Evolutionary conservation across 2,329 filamentous ascomycete genomes (phyloP).

Genomic region (Fusarium cyanostomum): DNA sequence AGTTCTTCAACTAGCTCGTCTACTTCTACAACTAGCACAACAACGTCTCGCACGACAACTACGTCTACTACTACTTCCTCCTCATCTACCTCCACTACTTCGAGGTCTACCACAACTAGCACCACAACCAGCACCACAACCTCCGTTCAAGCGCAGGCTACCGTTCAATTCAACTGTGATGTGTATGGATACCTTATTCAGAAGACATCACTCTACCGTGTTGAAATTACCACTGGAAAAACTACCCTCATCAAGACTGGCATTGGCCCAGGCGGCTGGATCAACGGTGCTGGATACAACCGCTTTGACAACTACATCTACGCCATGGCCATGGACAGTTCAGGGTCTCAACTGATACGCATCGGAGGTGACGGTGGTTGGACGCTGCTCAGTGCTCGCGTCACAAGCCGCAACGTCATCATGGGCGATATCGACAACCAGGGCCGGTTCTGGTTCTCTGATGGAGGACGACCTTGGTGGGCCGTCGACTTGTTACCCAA

Average conservation of each 20-base stretch:
- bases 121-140: slow-evolving; percentile 5
- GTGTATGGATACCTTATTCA: slow-evolving; percentile 34
- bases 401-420: slow-evolving; percentile 23
- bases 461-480: slow-evolving; percentile 38
- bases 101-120: background rate
- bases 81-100: background rate
- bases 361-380: slow-evolving; percentile 35
- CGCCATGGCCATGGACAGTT: slow-evolving; percentile 16
- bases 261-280: slow-evolving; percentile 33
- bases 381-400: slow-evolving; percentile 23
- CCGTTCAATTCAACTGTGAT: slow-evolving; percentile 23
- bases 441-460: slow-evolving; percentile 37
- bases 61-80: background rate
- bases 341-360: slow-evolving; percentile 36
- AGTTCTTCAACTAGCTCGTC: background rate
- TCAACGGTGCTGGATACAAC: slow-evolving; percentile 38
- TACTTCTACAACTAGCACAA: slow-evolving; percentile 1
- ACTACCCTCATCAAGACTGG: slow-evolving; percentile 24
- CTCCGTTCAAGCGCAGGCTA: slow-evolving; percentile 1
- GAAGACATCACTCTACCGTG: slow-evolving; percentile 27
- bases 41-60: background rate
- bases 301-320: slow-evolving; percentile 36
- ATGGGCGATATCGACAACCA: slow-evolving; percentile 40
- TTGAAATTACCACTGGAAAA: slow-evolving; percentile 27
- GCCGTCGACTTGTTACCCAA: slow-evolving; percentile 33